Percentiles rank a stretch among this genome's conserved stretches.
Evolutionary conservation across 768 basidiomycete genomes (phyloP).

Genomic region (Cystofilobasidium bisporidii): DNA sequence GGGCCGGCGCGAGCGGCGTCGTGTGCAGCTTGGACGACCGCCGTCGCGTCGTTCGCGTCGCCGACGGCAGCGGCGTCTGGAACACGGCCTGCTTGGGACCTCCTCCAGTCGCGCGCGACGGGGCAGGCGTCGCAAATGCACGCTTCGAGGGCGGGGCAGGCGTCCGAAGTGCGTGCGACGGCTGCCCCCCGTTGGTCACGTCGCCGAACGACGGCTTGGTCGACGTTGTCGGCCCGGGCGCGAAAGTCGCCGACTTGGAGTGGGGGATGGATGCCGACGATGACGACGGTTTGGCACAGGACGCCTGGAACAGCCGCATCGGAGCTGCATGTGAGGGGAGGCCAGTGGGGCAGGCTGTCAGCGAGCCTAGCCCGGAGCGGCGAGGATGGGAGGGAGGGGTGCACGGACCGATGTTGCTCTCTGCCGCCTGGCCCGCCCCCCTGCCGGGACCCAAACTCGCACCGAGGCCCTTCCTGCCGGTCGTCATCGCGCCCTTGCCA

Average conservation of each 20-base stretch:
- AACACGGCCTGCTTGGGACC: not conserved
- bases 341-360: not conserved
- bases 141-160: not conserved
- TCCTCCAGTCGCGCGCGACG: not conserved
- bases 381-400: not conserved
- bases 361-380: not conserved
- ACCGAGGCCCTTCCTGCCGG: not conserved
- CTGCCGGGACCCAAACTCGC: not conserved
- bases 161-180: not conserved
- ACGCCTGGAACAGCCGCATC: not conserved
- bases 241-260: constrained; percentile 2
- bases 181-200: not conserved
- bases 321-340: not conserved
- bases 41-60: constrained; percentile 1
- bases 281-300: not conserved
- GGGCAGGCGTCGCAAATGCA: not conserved
- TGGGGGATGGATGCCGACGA: not conserved
- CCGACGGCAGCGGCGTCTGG: constrained; percentile 5
- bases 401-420: constrained; percentile 3
- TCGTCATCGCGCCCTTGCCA: not conserved
- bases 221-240: not conserved
- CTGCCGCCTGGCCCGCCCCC: not conserved
- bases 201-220: constrained; percentile 2
- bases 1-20: not conserved
- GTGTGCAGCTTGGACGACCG: constrained; percentile 6